phyloP scores from a whole-genome alignment of 352 stramenopile genomes.

The Phytophthora ramorum region DNA sequence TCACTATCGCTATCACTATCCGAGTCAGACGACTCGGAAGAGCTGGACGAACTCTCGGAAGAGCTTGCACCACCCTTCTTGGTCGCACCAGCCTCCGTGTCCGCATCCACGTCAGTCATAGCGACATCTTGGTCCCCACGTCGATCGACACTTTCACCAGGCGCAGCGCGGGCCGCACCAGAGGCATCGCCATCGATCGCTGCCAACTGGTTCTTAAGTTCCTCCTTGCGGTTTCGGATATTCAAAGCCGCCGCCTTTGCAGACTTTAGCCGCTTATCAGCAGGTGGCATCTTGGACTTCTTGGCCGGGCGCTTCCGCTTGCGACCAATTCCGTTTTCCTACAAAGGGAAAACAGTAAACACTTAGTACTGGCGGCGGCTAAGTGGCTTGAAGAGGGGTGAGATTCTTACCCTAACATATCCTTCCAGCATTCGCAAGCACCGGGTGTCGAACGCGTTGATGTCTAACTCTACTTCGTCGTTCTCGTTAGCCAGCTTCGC shows the following conservation, averaged over 20 bases:
- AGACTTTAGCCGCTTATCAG: constrained; percentile 81
- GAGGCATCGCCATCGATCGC: constrained; percentile 66
- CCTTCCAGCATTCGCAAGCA: constrained; percentile 91
- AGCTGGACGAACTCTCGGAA: constrained; percentile 78
- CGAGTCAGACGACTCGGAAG: constrained; percentile 84
- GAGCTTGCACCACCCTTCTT: constrained; percentile 52
- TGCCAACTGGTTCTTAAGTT: constrained; percentile 81
- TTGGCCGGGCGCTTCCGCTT: constrained; percentile 82
- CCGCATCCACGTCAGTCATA: constrained; percentile 58
- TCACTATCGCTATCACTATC: constrained; percentile 90
- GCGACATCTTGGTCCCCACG: constrained; percentile 53
- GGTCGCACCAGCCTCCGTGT: constrained; percentile 38
- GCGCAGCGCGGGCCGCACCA: constrained; percentile 8
- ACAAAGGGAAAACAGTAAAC: constrained; percentile 23
- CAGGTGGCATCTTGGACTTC: constrained; percentile 57
- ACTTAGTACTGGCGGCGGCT: constrained; percentile 21
- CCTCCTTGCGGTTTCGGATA: constrained; percentile 73
- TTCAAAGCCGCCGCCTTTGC: constrained; percentile 85
- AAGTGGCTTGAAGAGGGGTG: constrained; percentile 29
- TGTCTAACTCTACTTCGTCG: constrained; percentile 90
- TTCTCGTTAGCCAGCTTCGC: constrained; percentile 85
- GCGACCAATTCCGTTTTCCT: constrained; percentile 89
- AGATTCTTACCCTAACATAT: constrained; percentile 83
- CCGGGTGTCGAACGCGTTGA: constrained; percentile 88
- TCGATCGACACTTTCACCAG: constrained; percentile 28